phyloP scores from a whole-genome alignment of 2,329 filamentous ascomycete genomes.

The Microdochium trichocladiopsis region DNA sequence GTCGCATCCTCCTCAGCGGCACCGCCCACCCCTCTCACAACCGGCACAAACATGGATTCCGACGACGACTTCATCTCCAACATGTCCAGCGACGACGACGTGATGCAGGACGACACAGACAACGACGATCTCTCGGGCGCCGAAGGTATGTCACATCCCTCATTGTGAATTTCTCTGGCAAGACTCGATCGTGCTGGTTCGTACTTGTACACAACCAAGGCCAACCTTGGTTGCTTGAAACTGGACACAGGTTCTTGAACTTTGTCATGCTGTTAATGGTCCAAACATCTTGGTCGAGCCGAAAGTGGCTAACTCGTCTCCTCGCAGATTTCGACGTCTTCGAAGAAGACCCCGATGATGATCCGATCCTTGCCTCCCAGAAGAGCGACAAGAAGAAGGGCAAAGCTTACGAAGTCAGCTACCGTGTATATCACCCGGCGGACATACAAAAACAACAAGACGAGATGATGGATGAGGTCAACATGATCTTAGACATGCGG shows the following conservation, averaged over 20 bases:
- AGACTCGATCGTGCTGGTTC: too few species aligned
- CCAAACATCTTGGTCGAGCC: too few species aligned
- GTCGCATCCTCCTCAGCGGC: conserved; percentile 22
- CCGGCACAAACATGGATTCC: conserved; percentile 75
- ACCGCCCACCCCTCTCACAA: conserved; percentile 47
- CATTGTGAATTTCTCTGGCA: conserved; percentile 3
- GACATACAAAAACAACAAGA: conserved; percentile 85
- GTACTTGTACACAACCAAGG: background rate
- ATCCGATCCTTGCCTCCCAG: conserved; percentile 43
- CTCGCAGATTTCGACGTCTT: conserved; percentile 52
- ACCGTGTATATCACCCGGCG: conserved; percentile 68
- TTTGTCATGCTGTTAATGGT: too few species aligned
- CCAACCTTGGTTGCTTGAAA: too few species aligned
- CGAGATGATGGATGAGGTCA: conserved; percentile 80
- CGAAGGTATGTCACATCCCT: conserved; percentile 33
- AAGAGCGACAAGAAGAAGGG: conserved; percentile 64
- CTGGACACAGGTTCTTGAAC: too few species aligned
- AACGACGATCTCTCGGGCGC: conserved; percentile 53
- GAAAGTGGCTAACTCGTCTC: background rate
- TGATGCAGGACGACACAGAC: conserved; percentile 71
- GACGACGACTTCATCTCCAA: conserved; percentile 91
- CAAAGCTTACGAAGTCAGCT: conserved; percentile 77
- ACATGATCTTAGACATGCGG: conserved; percentile 81
- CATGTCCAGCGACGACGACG: conserved; percentile 69
- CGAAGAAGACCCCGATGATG: conserved; percentile 47